These are phyloP conservation scores for Talaromyces borbonicus DNA, from an alignment of 495 filamentous ascomycete species.

Conservation along the genomic window DNA sequence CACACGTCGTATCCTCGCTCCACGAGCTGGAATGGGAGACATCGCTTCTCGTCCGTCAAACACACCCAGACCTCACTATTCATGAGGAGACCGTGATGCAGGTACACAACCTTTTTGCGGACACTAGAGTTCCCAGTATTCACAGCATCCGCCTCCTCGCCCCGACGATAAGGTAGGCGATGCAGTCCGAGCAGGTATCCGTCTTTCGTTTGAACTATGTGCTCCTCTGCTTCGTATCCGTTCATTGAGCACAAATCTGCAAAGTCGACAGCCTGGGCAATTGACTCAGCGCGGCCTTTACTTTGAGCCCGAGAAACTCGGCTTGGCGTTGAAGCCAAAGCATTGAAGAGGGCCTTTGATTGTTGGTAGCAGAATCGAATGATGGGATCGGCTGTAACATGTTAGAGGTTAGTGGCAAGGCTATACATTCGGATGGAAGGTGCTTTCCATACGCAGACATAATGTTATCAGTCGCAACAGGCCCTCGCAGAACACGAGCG, in stretches of 20 bases:
- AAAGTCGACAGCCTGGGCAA: slow-evolving; percentile 75
- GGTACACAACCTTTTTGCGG: slow-evolving; percentile 80
- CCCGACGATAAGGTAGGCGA: slow-evolving; percentile 69
- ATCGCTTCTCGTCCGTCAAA: slow-evolving; percentile 74
- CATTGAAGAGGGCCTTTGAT: slow-evolving; percentile 76
- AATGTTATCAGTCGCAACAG: slow-evolving; percentile 82
- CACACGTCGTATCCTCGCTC: slow-evolving; percentile 95
- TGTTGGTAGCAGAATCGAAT: slow-evolving; percentile 73
- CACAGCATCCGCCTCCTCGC: slow-evolving; percentile 60
- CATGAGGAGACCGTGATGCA: slow-evolving; percentile 96
- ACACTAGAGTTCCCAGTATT: slow-evolving; percentile 62
- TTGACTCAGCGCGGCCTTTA: slow-evolving; percentile 31
- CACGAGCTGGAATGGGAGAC: slow-evolving; percentile 79
- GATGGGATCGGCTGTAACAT: slow-evolving; percentile 54
- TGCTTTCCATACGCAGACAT: slow-evolving; percentile 58
- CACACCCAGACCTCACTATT: slow-evolving; percentile 99
- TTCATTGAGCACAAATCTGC: slow-evolving; percentile 81
- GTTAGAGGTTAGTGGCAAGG: slow-evolving; percentile 13
- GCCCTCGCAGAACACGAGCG: slow-evolving; percentile 70
- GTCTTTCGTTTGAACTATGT: slow-evolving; percentile 88
- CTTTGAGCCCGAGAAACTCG: slow-evolving; percentile 46
- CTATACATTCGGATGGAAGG: neutral
- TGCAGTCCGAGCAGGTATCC: slow-evolving; percentile 91
- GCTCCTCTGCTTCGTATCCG: slow-evolving; percentile 89
- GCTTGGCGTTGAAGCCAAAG: slow-evolving; percentile 57